A percentile compares a stretch with the other conserved stretches of the same genome.
Conservation (phyloP, 257 asterid species). For the Ajuga chamaepitys region DNA sequence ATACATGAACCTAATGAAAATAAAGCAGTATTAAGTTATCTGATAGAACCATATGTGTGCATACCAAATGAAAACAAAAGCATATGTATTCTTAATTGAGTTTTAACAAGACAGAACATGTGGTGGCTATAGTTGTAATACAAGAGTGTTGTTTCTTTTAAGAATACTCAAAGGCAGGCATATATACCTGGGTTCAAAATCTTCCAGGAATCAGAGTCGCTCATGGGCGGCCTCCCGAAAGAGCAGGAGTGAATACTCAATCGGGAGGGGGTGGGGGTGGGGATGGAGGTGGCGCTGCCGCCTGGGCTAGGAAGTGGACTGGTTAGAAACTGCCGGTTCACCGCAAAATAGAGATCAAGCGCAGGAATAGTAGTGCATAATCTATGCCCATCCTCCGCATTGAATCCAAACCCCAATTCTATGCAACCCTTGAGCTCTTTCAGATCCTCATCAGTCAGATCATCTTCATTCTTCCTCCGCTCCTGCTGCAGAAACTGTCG, state of each 20-base stretch:
- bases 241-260: constrained; percentile 9
- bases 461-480: constrained; percentile 29
- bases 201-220: constrained; percentile 41
- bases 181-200: constrained; percentile 35
- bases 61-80: too few relatives aligned
- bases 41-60: too few relatives aligned
- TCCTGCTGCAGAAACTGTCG: constrained; percentile 38
- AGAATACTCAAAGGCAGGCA: too few relatives aligned
- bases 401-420: constrained; percentile 81
- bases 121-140: too few relatives aligned
- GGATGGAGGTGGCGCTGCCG: constrained; percentile 7
- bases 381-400: constrained; percentile 58
- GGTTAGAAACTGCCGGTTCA: constrained; percentile 41
- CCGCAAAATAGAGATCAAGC: constrained; percentile 73
- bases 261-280: background rate
- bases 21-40: too few relatives aligned
- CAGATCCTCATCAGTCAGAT: constrained; percentile 69
- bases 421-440: constrained; percentile 79
- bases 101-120: too few relatives aligned
- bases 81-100: too few relatives aligned
- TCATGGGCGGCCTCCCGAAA: constrained; percentile 14
- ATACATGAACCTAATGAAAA: too few relatives aligned
- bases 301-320: constrained; percentile 53
- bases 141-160: too few relatives aligned
- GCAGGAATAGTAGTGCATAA: constrained; percentile 75